These are phyloP conservation scores for Rhynchosporium graminicola DNA, from an alignment of 2,329 filamentous ascomycete species.

Conservation along the genomic window DNA sequence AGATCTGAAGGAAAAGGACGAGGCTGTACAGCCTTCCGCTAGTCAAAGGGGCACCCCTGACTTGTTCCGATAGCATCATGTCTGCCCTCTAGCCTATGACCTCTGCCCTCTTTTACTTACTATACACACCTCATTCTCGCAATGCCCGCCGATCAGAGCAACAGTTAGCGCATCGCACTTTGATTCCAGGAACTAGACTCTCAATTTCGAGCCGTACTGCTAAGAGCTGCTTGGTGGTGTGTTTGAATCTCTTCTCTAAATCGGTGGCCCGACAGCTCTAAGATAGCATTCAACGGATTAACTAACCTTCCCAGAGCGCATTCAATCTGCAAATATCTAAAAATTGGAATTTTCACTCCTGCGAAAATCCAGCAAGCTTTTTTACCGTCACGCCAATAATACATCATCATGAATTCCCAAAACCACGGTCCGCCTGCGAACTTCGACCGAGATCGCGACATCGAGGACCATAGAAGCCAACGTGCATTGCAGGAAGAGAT, in stretches of 20 bases:
- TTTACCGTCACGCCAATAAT: not conserved
- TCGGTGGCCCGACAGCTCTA: not conserved
- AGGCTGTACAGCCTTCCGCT: slow-evolving; percentile 8
- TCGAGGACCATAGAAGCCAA: slow-evolving; percentile 55
- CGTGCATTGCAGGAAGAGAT: slow-evolving; percentile 59
- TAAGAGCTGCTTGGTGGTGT: not conserved
- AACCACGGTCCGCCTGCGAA: slow-evolving; percentile 36
- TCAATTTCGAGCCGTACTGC: slow-evolving; percentile 1
- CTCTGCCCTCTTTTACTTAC: not conserved
- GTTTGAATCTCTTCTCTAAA: not conserved
- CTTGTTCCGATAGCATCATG: not conserved
- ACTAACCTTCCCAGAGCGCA: slow-evolving; percentile 6
- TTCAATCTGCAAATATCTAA: not conserved
- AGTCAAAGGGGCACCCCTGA: no score
- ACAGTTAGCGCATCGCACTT: not conserved
- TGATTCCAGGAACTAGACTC: not conserved
- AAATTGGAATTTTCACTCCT: not conserved
- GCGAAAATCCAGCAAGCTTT: not conserved
- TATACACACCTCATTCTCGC: not conserved
- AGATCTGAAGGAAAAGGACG: not conserved
- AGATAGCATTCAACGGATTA: not conserved
- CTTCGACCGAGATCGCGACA: slow-evolving; percentile 45
- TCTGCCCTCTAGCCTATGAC: not conserved
- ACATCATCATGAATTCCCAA: slow-evolving; percentile 38
- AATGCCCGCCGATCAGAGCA: not conserved